These are phyloP conservation scores for Coniella vitis DNA, from an alignment of 2,329 filamentous ascomycete species.

Conservation along the genomic window DNA sequence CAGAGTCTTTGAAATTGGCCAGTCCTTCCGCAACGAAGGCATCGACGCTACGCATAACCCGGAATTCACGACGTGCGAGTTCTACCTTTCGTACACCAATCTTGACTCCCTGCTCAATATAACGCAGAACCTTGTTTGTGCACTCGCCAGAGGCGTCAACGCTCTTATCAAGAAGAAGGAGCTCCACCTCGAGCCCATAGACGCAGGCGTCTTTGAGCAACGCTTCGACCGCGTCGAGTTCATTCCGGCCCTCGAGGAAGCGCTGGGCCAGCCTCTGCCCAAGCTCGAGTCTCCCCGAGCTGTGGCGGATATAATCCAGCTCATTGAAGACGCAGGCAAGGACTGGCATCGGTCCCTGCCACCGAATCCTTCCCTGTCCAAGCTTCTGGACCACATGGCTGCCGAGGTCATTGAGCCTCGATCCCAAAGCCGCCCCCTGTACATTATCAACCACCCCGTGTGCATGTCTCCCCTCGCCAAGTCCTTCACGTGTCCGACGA, in stretches of 20 bases:
- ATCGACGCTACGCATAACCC: constrained; percentile 90
- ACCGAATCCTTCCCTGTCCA: constrained; percentile 52
- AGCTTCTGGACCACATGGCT: constrained; percentile 75
- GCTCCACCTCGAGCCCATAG: neutral
- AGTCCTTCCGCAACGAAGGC: constrained; percentile 89
- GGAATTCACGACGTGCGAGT: constrained; percentile 96
- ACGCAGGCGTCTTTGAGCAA: constrained; percentile 2
- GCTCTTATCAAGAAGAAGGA: constrained; percentile 1
- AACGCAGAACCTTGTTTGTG: constrained; percentile 65
- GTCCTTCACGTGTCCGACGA: constrained; percentile 64
- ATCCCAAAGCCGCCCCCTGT: constrained; percentile 62
- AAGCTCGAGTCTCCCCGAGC: constrained; percentile 52
- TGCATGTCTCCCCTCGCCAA: constrained; percentile 90
- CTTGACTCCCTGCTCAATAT: constrained; percentile 66
- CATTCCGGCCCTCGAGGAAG: constrained; percentile 67
- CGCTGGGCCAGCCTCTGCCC: constrained; percentile 59
- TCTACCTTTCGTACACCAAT: constrained; percentile 81
- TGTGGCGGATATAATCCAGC: constrained; percentile 46
- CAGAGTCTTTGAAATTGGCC: constrained; percentile 86
- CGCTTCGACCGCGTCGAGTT: constrained; percentile 60
- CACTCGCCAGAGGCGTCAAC: constrained; percentile 38
- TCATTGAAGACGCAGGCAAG: constrained; percentile 52
- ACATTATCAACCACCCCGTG: constrained; percentile 84
- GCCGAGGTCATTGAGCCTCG: constrained; percentile 70
- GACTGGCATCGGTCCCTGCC: constrained; percentile 60